Base-by-base conservation (phyloP, 345 rosid genomes). In the Aquilaria sinensis region DNA sequence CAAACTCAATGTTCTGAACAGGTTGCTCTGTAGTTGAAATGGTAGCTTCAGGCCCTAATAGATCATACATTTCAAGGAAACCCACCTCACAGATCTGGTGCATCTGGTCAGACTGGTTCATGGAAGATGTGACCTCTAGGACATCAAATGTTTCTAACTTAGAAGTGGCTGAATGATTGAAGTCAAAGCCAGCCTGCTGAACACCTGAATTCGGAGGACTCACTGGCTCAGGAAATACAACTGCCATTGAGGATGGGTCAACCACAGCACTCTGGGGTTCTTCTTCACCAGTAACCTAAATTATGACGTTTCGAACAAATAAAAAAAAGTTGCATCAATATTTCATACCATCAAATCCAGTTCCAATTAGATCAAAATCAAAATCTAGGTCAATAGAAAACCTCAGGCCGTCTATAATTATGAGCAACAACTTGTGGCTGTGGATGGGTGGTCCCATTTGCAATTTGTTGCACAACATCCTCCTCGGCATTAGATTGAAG, bases 41-140 rank as follows among this genome's bases (percentile, higher is more conserved):
- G 6, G 62, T 55, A 47, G 81, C 83, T 60, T 72, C 84, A 56
- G 79, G 66, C 57, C 53, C 74, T 57, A 65, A 6, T 47, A 92
- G 96, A 81, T 89, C 96, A 71, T 84, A 81, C 3, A 89, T 81
- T 78, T 89, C 97, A 72, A 92, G 82, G 75, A 82, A 92, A 79
- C 77, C 96, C 15, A 54, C 82, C 61, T 59, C 85, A 4, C 23
- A 13, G 46, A 12, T 58, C 2, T 47, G 60, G 66, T 34, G 60
- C 47, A 9, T 56, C 50, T 15, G 69, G 47, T 70, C 65, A 47
- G 10, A 32, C 23, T 60, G 65, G 16, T 70, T 72, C 13, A 71
- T 45, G 53, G 57, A 70, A 56, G 76, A 72, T 14, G 75, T 69
- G 34, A 72, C 74, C 70, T 75, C 94, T 43, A 80, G 65, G 53